Base-by-base conservation (phyloP, 371 early-diverging fungal genomes). In the Sporodiniella umbellata region DNA sequence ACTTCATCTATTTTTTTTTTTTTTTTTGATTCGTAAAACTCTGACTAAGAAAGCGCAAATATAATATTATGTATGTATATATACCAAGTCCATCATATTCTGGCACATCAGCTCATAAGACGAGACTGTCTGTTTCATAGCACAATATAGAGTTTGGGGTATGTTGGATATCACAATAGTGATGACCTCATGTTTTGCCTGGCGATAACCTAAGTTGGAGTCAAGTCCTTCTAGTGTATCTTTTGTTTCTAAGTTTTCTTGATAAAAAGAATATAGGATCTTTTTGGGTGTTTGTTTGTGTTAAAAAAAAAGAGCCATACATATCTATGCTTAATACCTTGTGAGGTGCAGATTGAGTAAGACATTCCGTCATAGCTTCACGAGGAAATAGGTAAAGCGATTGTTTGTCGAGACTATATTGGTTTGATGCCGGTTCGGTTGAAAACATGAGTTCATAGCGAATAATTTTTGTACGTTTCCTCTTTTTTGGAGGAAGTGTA, bases 331-430 rank as follows among this genome's bases (percentile, higher is more conserved):
- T 28, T 28, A 28, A 28, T 61, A 75, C 79, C 68, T 75, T 70
- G 51, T 57, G 64, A 14, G 73, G 73, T 2, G 64, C 49, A 23
- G 57, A 30, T 48, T 60, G 51, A 24, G 53, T 66, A 10, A 64
- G 51, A 23, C 64, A 61, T 45, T 77, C 76, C 11, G 69, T 58
- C 7, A 80, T 57, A 5, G 78, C 72, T 53, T 80, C 71, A 17
- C 62, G 66, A 48, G 80, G 74, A 33, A 80, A 73, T 33, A 64
- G 19, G 48, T 60, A 70, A 33, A 64, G 68, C 0, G 45, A 52
- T 18, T 39, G 31, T 8, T 22, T 18, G 18, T 40, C 40, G 8
- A 40, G 10, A 19, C 21, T 7, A 8, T 21, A 5, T 19, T 40
- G 40, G 21, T 22, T 19, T 10, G 40, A 21, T n/a, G 18, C 35